These are phyloP conservation scores for Sphaerobolus stellatus DNA, from an alignment of 1,284 basidiomycete species.

Conservation along the genomic window DNA sequence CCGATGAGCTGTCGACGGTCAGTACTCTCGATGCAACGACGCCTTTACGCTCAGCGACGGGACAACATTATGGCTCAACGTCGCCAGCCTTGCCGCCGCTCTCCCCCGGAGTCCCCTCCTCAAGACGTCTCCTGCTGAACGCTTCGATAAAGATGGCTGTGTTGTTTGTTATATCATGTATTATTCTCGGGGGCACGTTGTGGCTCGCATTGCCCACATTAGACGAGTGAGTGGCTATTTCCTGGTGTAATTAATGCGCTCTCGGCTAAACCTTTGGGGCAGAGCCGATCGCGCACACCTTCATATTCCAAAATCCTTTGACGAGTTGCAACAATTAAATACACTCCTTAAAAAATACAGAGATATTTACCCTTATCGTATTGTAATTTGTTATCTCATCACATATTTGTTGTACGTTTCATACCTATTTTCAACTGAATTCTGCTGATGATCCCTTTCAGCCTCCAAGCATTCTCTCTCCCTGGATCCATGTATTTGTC, in stretches of 20 bases:
- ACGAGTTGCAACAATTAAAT: constrained; percentile 79
- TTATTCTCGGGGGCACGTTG: constrained; percentile 70
- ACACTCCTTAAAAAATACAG: constrained; percentile 85
- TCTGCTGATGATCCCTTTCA: constrained; percentile 33
- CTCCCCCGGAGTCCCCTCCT: constrained; percentile 37
- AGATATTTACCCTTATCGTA: constrained; percentile 77
- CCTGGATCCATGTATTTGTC: constrained; percentile 99
- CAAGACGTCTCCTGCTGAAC: constrained; percentile 63
- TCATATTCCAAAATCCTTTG: constrained; percentile 81
- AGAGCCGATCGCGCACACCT: constrained; percentile 74
- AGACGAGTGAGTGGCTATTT: constrained; percentile 58
- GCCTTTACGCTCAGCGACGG: constrained; percentile 8
- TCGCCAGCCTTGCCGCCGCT: constrained; percentile 35
- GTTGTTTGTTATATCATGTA: constrained; percentile 70
- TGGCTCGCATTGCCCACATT: constrained; percentile 79
- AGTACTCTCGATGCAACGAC: constrained; percentile 27
- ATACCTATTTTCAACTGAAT: constrained; percentile 25
- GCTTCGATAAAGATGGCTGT: constrained; percentile 81
- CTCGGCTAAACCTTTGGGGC: constrained; percentile 17
- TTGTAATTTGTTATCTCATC: constrained; percentile 79
- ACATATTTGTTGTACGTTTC: constrained; percentile 89
- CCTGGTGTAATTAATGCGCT: neutral
- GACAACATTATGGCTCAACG: constrained; percentile 55
- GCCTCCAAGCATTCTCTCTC: constrained; percentile 93
- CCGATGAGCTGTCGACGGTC: constrained; percentile 35